Percentiles rank a stretch among this genome's conserved stretches.
Conservation (phyloP, 2,329 filamentous ascomycete species). For the Pseudopyrenochaeta lycopersici region DNA sequence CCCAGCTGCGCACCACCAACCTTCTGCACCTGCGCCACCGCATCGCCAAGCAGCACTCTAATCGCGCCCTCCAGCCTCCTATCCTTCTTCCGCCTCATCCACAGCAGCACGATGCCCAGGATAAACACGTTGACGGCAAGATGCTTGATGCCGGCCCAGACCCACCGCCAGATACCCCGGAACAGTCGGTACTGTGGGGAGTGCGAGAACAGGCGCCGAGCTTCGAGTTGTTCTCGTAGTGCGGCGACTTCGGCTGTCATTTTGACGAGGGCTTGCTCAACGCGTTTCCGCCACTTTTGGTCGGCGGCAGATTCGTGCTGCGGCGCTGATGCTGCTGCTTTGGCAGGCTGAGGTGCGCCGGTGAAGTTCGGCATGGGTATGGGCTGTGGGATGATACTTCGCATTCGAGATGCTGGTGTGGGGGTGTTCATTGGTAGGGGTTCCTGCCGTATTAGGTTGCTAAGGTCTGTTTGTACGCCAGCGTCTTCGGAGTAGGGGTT, state of each 20-base stretch:
- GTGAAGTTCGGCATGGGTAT: slow-evolving; percentile 27
- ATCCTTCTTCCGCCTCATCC: slow-evolving; percentile 77
- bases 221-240: slow-evolving; percentile 86
- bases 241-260: slow-evolving; percentile 94
- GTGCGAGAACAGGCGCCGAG: slow-evolving; percentile 74
- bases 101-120: slow-evolving; percentile 71
- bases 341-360: slow-evolving; percentile 6
- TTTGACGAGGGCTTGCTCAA: slow-evolving; percentile 86
- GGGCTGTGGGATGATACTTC: slow-evolving; percentile 24
- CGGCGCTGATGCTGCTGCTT: background rate
- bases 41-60: slow-evolving; percentile 66
- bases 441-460: slow-evolving; percentile 22
- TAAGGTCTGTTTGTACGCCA: slow-evolving; percentile 14
- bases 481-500: slow-evolving; percentile 45
- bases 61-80: slow-evolving; percentile 77
- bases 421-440: slow-evolving; percentile 19
- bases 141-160: slow-evolving; percentile 81
- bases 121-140: slow-evolving; percentile 75
- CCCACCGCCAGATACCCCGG: slow-evolving; percentile 57
- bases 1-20: slow-evolving; percentile 38
- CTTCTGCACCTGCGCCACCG: slow-evolving; percentile 48
- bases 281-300: slow-evolving; percentile 77
- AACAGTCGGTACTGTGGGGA: slow-evolving; percentile 68
- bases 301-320: slow-evolving; percentile 43
- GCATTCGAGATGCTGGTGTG: slow-evolving; percentile 27